Base-by-base conservation (phyloP, 2,329 filamentous ascomycete species). In the Gaeumannomyces tritici region DNA sequence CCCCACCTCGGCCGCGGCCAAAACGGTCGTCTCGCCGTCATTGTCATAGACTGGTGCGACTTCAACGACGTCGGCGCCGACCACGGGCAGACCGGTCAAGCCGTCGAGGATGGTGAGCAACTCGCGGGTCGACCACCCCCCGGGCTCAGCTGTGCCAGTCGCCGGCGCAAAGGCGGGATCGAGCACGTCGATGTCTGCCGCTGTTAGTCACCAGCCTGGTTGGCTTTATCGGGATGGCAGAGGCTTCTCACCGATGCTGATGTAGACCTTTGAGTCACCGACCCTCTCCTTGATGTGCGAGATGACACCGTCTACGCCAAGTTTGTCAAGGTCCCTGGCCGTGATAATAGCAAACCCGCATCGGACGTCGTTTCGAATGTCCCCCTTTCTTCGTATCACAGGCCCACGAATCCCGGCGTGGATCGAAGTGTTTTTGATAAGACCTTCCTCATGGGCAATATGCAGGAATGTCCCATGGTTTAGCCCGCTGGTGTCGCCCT, bases 11-110 rank as follows among this genome's bases (percentile, higher is more conserved):
- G 59, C 59, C 13, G 59, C 59, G 35, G 59, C 59, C 15, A 61
- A 28, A 18, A 56, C 59, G 2, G 90, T 95, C 31, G 83, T 86
- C 75, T 93, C 90, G 3, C 84, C 89, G 13, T 77, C 77, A 26
- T 87, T 87, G 74, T 93, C 90, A 72, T 93, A 93, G 4, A 84
- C 85, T 0, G 90, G 90, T 1, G 87, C 83, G 7, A 93, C 89
- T 75, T 93, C 90, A 4, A 93, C 90, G 59, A 93, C 83, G 75
- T 93, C 90, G 0, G 87, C 90, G 1, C 89, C 90, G 0, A 93
- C 84, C 7, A 93, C 77, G 66, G 91, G 89, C 69, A 93, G 73
- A 0, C 79, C 83, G 68, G 88, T 85, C 15, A 93, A 81, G 0
- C 88, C 89, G 27, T 90, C 81, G 64, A 93, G 74, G 62, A 93